Evolutionary conservation across 176 grass and related monocot species (phyloP).

Genomic region (Pontederia crassipes): DNA sequence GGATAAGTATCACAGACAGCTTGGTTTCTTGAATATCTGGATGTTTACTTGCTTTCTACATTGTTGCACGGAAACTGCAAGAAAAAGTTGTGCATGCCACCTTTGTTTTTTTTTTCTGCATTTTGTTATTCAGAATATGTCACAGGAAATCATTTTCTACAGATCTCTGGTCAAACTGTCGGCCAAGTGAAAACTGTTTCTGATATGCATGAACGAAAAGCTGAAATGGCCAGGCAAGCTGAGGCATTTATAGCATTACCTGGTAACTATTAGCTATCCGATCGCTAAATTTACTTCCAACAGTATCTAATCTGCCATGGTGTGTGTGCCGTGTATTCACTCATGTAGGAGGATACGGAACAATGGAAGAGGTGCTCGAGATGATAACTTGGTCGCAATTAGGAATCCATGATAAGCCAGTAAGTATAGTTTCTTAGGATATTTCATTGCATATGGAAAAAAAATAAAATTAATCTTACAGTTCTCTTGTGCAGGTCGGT

Average conservation of each 20-base stretch:
- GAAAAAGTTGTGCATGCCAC: too few relatives aligned
- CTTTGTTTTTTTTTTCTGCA: too few relatives aligned
- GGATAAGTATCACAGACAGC: too few relatives aligned
- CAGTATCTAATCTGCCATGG: background rate
- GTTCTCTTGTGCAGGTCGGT: constrained; percentile 46
- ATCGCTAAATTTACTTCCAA: background rate
- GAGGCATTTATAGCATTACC: constrained; percentile 95
- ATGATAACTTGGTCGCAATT: constrained; percentile 99
- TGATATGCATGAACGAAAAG: constrained; percentile 95
- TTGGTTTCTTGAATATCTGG: too few relatives aligned
- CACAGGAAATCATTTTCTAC: background rate
- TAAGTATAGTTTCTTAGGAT: constrained; percentile 27
- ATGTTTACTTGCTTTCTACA: too few relatives aligned
- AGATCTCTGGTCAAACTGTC: constrained; percentile 92
- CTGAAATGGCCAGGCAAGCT: constrained; percentile 73
- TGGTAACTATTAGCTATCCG: constrained; percentile 26
- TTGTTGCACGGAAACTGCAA: too few relatives aligned
- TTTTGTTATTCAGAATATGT: too few relatives aligned
- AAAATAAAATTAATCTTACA: too few relatives aligned
- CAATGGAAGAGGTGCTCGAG: constrained; percentile 95
- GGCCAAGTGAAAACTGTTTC: constrained; percentile 66
- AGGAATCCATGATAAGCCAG: constrained; percentile 91
- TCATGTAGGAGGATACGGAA: constrained; percentile 78
- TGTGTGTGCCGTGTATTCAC: background rate
- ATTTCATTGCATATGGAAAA: background rate